Conservation (phyloP, 1,284 basidiomycete species). For the Papiliotrema terrestris region DNA sequence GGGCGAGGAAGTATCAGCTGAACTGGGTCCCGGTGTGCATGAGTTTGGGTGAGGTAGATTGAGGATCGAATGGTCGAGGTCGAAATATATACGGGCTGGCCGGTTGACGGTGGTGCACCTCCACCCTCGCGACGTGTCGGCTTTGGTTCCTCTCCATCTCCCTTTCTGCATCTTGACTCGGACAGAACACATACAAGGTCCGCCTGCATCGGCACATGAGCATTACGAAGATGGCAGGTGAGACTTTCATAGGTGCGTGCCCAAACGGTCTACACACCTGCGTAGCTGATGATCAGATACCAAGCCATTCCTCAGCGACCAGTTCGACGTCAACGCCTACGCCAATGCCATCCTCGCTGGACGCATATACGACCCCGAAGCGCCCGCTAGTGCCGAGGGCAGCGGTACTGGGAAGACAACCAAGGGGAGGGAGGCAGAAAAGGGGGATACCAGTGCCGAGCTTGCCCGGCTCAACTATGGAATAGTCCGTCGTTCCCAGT, state of each 20-base stretch:
- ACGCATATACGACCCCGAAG: slow-evolving; percentile 62
- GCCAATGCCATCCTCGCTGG: slow-evolving; percentile 81
- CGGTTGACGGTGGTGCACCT: too few relatives aligned
- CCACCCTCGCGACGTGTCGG: too few relatives aligned
- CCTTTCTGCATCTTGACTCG: too few relatives aligned
- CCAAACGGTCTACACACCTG: not conserved
- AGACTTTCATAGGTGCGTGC: not conserved
- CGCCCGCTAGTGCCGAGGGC: slow-evolving; percentile 25
- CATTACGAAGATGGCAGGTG: not conserved
- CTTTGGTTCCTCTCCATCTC: too few relatives aligned
- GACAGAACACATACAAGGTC: too few relatives aligned
- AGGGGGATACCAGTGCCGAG: slow-evolving; percentile 80
- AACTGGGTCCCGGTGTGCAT: too few relatives aligned
- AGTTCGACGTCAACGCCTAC: slow-evolving; percentile 82
- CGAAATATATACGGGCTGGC: too few relatives aligned
- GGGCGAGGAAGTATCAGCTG: not conserved
- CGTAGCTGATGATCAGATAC: slow-evolving; percentile 29
- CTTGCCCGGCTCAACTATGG: slow-evolving; percentile 76
- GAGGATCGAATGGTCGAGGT: too few relatives aligned
- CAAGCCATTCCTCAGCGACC: slow-evolving; percentile 50
- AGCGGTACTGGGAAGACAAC: slow-evolving; percentile 5
- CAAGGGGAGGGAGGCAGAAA: slow-evolving; percentile 38
- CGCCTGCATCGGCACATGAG: not conserved
- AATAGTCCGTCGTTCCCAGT: slow-evolving; percentile 52
- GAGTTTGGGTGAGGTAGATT: too few relatives aligned